Base-by-base conservation (phyloP, 139 green algal genomes). In the Cymbomonas tetramitiformis region DNA sequence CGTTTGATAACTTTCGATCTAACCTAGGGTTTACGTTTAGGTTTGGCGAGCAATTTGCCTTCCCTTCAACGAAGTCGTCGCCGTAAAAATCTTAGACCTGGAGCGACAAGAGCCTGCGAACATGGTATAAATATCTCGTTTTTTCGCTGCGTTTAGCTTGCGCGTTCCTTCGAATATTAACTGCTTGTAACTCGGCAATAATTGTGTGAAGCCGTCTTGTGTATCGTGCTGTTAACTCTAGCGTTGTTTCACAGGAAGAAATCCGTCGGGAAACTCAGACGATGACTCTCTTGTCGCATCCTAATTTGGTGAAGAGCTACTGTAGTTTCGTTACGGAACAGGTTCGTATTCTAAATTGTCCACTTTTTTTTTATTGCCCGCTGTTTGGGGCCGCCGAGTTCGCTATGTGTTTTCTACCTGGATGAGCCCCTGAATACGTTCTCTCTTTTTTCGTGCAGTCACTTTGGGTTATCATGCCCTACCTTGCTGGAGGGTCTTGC, bases 51-150 rank as follows among this genome's bases (percentile, higher is more conserved):
- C 88, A 1, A 62, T 67, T 10, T 94, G 84, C 69, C 71, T 82
- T 33, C 61, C 77, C 1, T 58, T 72, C 25, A 68, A 79, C 3
- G 83, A 91, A 48, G 69, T 79, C 2, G 81, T 96, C 2, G 89
- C 91, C 9, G 77, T 99, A 18, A 99, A 99, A 75, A 77, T 86
- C 39, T 65, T 99, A 59, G 90, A 97, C 67, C 62, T 99, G 51
- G 92, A 99, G 58, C 85, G 81, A 10, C 62, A 63, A 30, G 60
- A 56, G 2, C 47, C 44, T 8, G 55, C 28, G n/a, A 28, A 68
- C 12, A 36, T 74, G 24, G n/a, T n/a, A n/a, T n/a, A 62, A 26
- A 31, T 19, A 58, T 58, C 10, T 8, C 15, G 10, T 50, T 26
- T 8, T 58, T 8, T 58, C 15, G 15, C 28, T 8, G 49, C 25